Conservation (phyloP, 2,329 filamentous ascomycete genomes). For the Fusarium staphyleae region DNA sequence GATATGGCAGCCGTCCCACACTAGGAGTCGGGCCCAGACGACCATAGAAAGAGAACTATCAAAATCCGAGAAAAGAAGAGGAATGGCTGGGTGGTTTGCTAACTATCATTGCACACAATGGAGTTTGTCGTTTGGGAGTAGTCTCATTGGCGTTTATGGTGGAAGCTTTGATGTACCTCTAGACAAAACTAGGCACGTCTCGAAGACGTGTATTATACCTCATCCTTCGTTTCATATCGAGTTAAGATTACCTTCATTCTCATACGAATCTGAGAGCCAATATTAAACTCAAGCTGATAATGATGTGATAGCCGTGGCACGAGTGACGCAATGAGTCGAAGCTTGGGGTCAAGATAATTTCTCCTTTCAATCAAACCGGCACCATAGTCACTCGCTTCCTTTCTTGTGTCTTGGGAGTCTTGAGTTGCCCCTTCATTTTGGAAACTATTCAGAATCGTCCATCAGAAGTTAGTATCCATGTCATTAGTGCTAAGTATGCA, state of each 20-base stretch:
- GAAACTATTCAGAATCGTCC: too few species aligned
- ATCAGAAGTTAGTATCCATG: background rate
- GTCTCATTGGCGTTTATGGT: conserved; percentile 36
- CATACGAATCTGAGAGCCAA: too few species aligned
- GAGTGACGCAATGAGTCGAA: too few species aligned
- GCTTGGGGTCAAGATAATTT: too few species aligned
- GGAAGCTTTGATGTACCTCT: conserved; percentile 32
- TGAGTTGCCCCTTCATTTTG: too few species aligned
- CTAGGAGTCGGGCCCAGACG: conserved; percentile 3
- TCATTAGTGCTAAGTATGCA: too few species aligned
- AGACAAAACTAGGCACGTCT: conserved; percentile 32
- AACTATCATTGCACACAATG: conserved; percentile 25
- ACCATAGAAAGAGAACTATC: background rate
- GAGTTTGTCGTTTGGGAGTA: conserved; percentile 35
- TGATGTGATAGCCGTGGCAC: too few species aligned
- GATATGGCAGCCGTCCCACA: conserved; percentile 54
- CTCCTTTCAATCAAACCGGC: too few species aligned
- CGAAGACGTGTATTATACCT: conserved; percentile 8
- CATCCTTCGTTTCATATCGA: background rate
- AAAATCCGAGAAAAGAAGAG: background rate
- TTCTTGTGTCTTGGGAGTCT: too few species aligned
- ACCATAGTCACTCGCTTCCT: too few species aligned
- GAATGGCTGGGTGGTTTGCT: conserved; percentile 2
- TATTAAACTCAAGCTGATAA: too few species aligned
- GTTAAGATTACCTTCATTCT: too few species aligned